Evolutionary conservation across 129 eudicot genomes (phyloP).

Genomic region (Silybum marianum): DNA sequence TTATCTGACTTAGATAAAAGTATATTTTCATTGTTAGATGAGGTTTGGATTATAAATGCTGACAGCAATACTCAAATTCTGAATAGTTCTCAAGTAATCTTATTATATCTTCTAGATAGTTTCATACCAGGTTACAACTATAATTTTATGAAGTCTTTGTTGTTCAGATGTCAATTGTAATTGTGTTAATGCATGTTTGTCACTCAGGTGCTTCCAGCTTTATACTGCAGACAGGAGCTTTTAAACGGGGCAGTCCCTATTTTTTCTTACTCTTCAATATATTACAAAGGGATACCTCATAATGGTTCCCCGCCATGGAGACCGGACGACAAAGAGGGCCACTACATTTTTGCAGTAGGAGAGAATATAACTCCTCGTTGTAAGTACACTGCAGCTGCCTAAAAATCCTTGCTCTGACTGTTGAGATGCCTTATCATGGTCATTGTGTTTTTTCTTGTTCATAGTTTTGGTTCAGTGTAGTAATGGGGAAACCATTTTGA

Average conservation of each 20-base stretch:
- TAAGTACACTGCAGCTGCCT: constrained; percentile 37
- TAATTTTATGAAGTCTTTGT: neutral
- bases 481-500: neutral
- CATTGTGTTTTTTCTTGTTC: neutral
- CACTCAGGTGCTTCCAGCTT: constrained; percentile 67
- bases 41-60: neutral
- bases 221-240: constrained; percentile 66
- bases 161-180: neutral
- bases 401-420: neutral
- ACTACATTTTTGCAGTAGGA: constrained; percentile 72
- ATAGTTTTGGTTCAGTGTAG: neutral
- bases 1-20: neutral
- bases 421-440: neutral
- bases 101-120: neutral
- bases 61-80: neutral
- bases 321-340: constrained; percentile 91
- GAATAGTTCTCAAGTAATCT: neutral
- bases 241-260: constrained; percentile 56
- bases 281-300: constrained; percentile 75
- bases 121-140: neutral
- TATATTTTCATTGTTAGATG: neutral
- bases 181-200: constrained; percentile 16
- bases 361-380: constrained; percentile 87
- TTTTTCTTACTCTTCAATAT: constrained; percentile 80
- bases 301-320: constrained; percentile 94